These are phyloP conservation scores for Amanita jacksonii DNA, from an alignment of 768 basidiomycete genomes.

Conservation along the genomic window DNA sequence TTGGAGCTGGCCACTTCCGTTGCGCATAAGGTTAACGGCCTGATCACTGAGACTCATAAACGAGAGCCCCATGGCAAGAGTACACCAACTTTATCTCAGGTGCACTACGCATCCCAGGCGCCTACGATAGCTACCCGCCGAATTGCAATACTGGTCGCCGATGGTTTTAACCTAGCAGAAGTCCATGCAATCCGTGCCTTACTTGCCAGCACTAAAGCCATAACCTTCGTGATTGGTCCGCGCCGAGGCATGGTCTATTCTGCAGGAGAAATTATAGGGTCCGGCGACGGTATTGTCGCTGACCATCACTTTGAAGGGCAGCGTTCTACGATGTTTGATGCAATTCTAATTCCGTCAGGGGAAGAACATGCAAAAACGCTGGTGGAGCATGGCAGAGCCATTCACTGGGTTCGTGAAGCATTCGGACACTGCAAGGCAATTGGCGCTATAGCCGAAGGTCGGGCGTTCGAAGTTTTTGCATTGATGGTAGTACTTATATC, in stretches of 20 bases:
- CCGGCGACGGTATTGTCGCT: conserved; percentile 30
- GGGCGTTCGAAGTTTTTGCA: conserved; percentile 6
- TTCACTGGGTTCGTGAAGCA: conserved; percentile 82
- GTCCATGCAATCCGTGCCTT: conserved; percentile 49
- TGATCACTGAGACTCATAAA: conserved; percentile 40
- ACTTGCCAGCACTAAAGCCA: conserved; percentile 41
- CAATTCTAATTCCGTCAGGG: conserved; percentile 70
- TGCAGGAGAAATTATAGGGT: conserved; percentile 18
- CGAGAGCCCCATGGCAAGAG: conserved; percentile 49
- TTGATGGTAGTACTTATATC: neutral
- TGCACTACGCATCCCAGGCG: conserved; percentile 39
- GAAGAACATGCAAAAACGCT: conserved; percentile 48
- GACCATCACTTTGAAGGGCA: conserved; percentile 73
- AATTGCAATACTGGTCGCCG: conserved; percentile 67
- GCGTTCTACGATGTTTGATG: conserved; percentile 80
- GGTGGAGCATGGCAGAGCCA: conserved; percentile 49
- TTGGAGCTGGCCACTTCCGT: conserved; percentile 61
- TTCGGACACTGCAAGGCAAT: conserved; percentile 85
- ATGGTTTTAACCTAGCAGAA: conserved; percentile 60
- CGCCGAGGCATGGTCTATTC: conserved; percentile 47
- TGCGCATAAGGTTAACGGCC: conserved; percentile 54
- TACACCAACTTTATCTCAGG: conserved; percentile 49
- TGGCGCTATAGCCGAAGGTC: conserved; percentile 64
- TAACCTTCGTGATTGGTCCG: conserved; percentile 57
- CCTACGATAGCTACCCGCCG: conserved; percentile 59